These are phyloP conservation scores for Ceratobasidium sp. DNA, from an alignment of 1,284 basidiomycete species.

Conservation along the genomic window DNA sequence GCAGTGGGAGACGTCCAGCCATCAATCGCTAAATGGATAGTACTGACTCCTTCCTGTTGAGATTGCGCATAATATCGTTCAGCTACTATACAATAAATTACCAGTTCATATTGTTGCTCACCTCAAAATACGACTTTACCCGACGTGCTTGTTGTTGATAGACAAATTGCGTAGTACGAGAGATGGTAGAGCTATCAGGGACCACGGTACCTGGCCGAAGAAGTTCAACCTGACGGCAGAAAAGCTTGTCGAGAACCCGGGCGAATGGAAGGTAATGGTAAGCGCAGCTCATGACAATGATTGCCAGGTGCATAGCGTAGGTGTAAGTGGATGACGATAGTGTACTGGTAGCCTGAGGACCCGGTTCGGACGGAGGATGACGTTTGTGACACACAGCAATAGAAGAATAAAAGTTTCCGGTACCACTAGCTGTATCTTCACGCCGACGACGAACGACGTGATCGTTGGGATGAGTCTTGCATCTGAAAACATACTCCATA, in stretches of 20 bases:
- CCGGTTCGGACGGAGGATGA: background rate
- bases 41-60: background rate
- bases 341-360: background rate
- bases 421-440: background rate
- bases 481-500: background rate
- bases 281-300: conserved; percentile 17
- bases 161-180: background rate
- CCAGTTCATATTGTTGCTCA: background rate
- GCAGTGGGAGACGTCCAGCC: conserved; percentile 18
- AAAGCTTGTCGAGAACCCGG: background rate
- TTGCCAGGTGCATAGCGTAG: conserved; percentile 6
- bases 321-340: background rate
- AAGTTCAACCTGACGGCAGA: conserved; percentile 10
- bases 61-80: background rate
- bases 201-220: conserved; percentile 5
- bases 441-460: background rate
- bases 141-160: background rate
- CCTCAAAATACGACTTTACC: conserved; percentile 10
- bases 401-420: conserved; percentile 4
- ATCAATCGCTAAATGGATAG: conserved; percentile 10
- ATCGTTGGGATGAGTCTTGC: background rate
- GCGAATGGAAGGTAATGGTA: conserved; percentile 19
- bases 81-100: background rate
- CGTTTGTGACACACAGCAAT: background rate
- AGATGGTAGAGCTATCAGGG: conserved; percentile 4